These are phyloP conservation scores for Neurospora sp. DNA, from an alignment of 2,329 filamentous ascomycete genomes.

Conservation along the genomic window DNA sequence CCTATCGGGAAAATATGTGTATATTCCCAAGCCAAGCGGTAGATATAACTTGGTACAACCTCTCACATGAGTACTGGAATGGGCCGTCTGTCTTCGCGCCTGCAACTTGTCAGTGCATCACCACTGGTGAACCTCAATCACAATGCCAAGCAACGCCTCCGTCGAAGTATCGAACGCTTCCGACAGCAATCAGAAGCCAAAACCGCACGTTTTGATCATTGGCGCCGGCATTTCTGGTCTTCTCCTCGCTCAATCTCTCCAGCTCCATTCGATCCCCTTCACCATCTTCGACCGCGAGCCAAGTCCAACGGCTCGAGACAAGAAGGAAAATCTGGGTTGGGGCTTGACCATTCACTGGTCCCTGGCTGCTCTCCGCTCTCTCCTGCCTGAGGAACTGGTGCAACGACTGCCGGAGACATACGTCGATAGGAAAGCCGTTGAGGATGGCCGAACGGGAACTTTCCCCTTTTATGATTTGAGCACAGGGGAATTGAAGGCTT, in stretches of 20 bases:
- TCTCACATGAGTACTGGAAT: not conserved
- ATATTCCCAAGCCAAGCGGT: not conserved
- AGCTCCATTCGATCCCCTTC: conserved; percentile 25
- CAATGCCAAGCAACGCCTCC: not conserved
- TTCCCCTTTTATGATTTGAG: conserved; percentile 49
- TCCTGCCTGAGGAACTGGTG: conserved; percentile 39
- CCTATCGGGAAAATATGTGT: not conserved
- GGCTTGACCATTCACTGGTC: conserved; percentile 57
- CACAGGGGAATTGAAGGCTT: conserved; percentile 31
- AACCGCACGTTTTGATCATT: conserved; percentile 5
- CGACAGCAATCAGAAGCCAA: not conserved
- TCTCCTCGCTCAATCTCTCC: conserved; percentile 16
- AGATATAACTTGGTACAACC: not conserved
- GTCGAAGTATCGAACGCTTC: not conserved
- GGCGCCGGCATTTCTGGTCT: conserved; percentile 18
- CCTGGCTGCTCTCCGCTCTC: conserved; percentile 37
- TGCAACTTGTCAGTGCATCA: not conserved
- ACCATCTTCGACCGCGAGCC: conserved; percentile 44
- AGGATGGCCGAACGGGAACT: conserved; percentile 33
- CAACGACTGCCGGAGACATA: conserved; percentile 38
- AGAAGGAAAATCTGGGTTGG: conserved; percentile 37
- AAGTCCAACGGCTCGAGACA: conserved; percentile 34
- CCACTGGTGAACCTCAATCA: not conserved
- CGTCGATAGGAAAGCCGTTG: conserved; percentile 42
- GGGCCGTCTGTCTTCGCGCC: not conserved